phyloP scores from a whole-genome alignment of 768 basidiomycete genomes.

The Ephemerocybe angulata region DNA sequence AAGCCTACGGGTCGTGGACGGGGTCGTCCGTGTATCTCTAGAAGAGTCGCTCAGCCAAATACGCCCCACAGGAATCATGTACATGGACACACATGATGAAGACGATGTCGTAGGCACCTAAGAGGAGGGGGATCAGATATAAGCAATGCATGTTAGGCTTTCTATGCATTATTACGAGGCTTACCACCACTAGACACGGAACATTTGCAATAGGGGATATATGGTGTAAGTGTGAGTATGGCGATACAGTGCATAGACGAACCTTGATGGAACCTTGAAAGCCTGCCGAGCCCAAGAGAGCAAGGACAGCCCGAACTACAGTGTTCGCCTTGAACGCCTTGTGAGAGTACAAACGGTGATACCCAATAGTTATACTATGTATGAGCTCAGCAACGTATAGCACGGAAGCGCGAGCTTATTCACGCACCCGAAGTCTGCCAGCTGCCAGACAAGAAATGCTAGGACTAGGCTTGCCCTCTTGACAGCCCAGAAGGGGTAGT shows the following conservation, averaged over 20 bases:
- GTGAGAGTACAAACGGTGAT: slow-evolving; percentile 79
- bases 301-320: slow-evolving; percentile 54
- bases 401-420: background rate
- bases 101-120: slow-evolving; percentile 68
- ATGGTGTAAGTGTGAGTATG: background rate
- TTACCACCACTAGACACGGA: slow-evolving; percentile 57
- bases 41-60: background rate
- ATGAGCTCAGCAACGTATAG: background rate
- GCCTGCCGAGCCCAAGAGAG: slow-evolving; percentile 64
- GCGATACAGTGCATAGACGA: slow-evolving; percentile 9
- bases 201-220: background rate
- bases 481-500: slow-evolving; percentile 43
- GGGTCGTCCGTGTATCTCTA: slow-evolving; percentile 72
- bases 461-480: slow-evolving; percentile 46
- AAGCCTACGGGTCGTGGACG: slow-evolving; percentile 53
- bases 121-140: background rate
- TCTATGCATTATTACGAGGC: slow-evolving; percentile 17
- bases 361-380: slow-evolving; percentile 68
- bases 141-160: background rate
- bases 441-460: slow-evolving; percentile 61
- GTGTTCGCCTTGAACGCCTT: slow-evolving; percentile 59
- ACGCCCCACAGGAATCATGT: background rate
- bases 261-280: slow-evolving; percentile 83
- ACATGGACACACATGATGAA: slow-evolving; percentile 58
- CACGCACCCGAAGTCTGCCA: slow-evolving; percentile 65